Evolutionary conservation across 2,329 filamentous ascomycete species (phyloP).

Genomic region (Fusarium cyanostomum): DNA sequence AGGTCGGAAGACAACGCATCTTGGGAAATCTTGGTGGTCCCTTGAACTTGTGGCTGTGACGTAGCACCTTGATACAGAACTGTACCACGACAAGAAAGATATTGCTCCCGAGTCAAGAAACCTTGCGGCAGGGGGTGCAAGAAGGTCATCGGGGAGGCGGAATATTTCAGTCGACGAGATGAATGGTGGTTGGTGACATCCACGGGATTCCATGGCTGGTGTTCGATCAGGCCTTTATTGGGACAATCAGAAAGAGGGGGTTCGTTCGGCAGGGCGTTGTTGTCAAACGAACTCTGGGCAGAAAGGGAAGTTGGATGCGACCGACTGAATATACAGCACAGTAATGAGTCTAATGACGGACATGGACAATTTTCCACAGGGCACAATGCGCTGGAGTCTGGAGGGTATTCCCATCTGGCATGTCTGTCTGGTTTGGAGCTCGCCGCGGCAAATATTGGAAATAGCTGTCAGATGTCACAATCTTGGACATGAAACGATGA

Average conservation of each 20-base stretch:
- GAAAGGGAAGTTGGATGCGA: slow-evolving; percentile 30
- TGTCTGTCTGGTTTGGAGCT: slow-evolving; percentile 31
- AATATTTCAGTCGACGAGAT: slow-evolving; percentile 1
- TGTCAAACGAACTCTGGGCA: slow-evolving; percentile 15
- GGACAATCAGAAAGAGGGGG: slow-evolving; percentile 26
- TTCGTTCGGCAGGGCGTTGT: slow-evolving; percentile 8
- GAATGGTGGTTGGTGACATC: slow-evolving; percentile 31
- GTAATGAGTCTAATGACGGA: slow-evolving; percentile 13
- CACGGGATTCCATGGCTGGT: slow-evolving; percentile 32
- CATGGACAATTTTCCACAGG: slow-evolving; percentile 16
- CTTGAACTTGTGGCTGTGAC: slow-evolving; percentile 16
- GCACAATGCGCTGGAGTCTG: slow-evolving; percentile 17
- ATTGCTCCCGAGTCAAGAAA: slow-evolving; percentile 33
- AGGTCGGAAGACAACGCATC: slow-evolving; percentile 16
- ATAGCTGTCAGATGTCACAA: slow-evolving; percentile 30
- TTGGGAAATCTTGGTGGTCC: background rate
- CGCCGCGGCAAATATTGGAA: slow-evolving; percentile 29
- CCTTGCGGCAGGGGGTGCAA: slow-evolving; percentile 24
- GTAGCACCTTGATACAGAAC: slow-evolving; percentile 13
- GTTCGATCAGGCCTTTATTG: slow-evolving; percentile 25
- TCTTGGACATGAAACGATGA: slow-evolving; percentile 15
- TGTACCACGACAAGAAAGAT: slow-evolving; percentile 2
- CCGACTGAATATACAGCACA: slow-evolving; percentile 21
- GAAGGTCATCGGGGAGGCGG: slow-evolving; percentile 30
- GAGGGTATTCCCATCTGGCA: slow-evolving; percentile 4